A percentile compares a stretch with the other conserved stretches of the same genome.
Evolutionary conservation across 805 yeast genomes (phyloP).

Genomic region (Starmerella potacharoeniae): DNA sequence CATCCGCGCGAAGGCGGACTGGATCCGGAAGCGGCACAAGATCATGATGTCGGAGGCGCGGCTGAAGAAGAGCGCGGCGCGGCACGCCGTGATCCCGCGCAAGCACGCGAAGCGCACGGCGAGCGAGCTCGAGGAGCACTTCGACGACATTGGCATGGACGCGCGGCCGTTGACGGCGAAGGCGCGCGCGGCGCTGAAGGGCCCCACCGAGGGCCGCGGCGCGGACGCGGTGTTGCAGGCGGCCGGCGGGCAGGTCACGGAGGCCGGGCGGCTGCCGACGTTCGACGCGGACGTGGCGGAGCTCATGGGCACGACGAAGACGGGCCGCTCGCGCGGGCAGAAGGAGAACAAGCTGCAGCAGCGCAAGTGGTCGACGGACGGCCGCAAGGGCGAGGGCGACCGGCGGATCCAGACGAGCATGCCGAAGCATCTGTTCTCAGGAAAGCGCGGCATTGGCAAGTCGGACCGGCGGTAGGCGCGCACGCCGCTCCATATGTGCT

Average conservation of each 20-base stretch:
- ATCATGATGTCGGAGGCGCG: slow-evolving; percentile 82
- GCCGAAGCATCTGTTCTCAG: slow-evolving; percentile 91
- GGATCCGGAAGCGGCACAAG: slow-evolving; percentile 95
- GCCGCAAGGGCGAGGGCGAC: slow-evolving; percentile 93
- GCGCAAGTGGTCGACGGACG: slow-evolving; percentile 84
- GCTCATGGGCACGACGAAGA: slow-evolving; percentile 25
- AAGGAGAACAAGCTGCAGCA: slow-evolving; percentile 80
- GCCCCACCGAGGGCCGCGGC: slow-evolving; percentile 41
- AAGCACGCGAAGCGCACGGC: slow-evolving; percentile 51
- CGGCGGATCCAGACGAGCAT: slow-evolving; percentile 73
- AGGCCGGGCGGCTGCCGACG: slow-evolving; percentile 35
- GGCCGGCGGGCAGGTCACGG: slow-evolving; percentile 32
- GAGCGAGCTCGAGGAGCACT: slow-evolving; percentile 73
- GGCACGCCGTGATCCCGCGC: slow-evolving; percentile 87
- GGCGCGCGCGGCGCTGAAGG: slow-evolving; percentile 29
- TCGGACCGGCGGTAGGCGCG: slow-evolving; percentile 70
- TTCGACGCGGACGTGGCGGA: slow-evolving; percentile 77
- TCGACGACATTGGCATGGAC: slow-evolving; percentile 85
- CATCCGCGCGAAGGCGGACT: slow-evolving; percentile 72
- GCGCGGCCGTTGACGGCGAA: slow-evolving; percentile 51
- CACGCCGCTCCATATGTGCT: neutral
- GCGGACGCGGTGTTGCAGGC: slow-evolving; percentile 65
- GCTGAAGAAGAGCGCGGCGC: slow-evolving; percentile 74
- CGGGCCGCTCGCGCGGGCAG: slow-evolving; percentile 70
- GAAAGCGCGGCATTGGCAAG: slow-evolving; percentile 93